These are phyloP conservation scores for Pyrenopolyporus hunteri DNA, from an alignment of 495 filamentous ascomycete genomes.

Conservation along the genomic window DNA sequence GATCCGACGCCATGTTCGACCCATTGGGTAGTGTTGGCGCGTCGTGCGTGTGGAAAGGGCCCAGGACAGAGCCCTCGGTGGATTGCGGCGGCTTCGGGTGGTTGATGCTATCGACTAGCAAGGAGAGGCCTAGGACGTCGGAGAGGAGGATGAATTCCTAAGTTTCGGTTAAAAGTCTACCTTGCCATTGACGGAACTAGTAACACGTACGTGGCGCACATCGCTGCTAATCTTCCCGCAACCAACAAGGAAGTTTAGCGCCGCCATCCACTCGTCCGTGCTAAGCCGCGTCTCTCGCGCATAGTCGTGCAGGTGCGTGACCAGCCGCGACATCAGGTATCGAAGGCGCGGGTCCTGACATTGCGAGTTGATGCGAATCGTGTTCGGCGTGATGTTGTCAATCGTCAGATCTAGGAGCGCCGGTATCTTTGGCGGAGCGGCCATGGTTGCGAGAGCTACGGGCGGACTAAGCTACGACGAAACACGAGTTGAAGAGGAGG, in stretches of 20 bases:
- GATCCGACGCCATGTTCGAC: slow-evolving; percentile 72
- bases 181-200: not conserved
- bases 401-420: slow-evolving; percentile 72
- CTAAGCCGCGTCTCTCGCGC: slow-evolving; percentile 80
- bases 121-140: slow-evolving; percentile 86
- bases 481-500: not conserved
- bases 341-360: slow-evolving; percentile 67
- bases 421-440: slow-evolving; percentile 29
- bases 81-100: slow-evolving; percentile 78
- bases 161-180: not conserved
- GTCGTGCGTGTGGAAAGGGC: slow-evolving; percentile 94
- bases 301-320: slow-evolving; percentile 83
- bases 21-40: slow-evolving; percentile 70
- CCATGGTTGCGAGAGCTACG: slow-evolving; percentile 8
- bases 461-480: not conserved
- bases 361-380: slow-evolving; percentile 75
- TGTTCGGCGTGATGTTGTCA: slow-evolving; percentile 85
- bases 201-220: slow-evolving; percentile 68
- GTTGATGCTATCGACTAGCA: slow-evolving; percentile 89
- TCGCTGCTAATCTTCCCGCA: slow-evolving; percentile 76
- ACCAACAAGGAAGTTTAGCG: slow-evolving; percentile 70
- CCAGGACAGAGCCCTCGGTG: slow-evolving; percentile 89
- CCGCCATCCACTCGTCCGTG: slow-evolving; percentile 79
- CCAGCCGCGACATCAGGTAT: slow-evolving; percentile 74
- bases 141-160: slow-evolving; percentile 95